phyloP scores from a whole-genome alignment of 139 green algal genomes.

The Limnomonas spitsbergensis region DNA sequence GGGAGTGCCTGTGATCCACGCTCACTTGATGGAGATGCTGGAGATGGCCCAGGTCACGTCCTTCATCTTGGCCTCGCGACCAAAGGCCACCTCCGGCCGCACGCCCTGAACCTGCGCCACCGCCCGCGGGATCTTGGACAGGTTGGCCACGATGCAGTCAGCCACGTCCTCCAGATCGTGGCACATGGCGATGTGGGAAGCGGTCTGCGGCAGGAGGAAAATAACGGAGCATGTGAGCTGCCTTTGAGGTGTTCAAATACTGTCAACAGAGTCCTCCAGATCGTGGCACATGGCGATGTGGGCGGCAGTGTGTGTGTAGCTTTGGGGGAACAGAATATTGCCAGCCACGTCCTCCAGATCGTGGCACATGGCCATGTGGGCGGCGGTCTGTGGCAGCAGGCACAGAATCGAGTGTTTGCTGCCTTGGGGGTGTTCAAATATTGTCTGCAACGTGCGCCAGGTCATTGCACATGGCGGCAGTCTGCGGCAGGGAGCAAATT shows the following conservation, averaged over 20 bases:
- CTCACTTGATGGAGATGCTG: slow-evolving; percentile 69
- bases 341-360: slow-evolving; percentile 71
- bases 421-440: no score
- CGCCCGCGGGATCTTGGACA: slow-evolving; percentile 63
- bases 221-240: no score
- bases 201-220: no score
- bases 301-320: not conserved
- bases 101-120: slow-evolving; percentile 5
- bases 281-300: no score
- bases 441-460: no score
- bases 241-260: no score
- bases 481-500: no score
- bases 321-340: slow-evolving; percentile 56
- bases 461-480: no score
- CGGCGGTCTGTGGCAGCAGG: no score
- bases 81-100: slow-evolving; percentile 62
- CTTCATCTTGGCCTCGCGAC: slow-evolving; percentile 62
- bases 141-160: slow-evolving; percentile 65
- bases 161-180: slow-evolving; percentile 63
- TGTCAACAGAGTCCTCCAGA: no score
- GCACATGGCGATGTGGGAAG: not conserved
- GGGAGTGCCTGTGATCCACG: no score
- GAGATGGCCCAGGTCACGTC: slow-evolving; percentile 76
- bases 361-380: slow-evolving; percentile 6
- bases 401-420: no score